Percentiles rank a stretch among this genome's conserved stretches.
Conservation (phyloP, 805 yeast species). For the Cyberlindnera xishuangbannaensis region DNA sequence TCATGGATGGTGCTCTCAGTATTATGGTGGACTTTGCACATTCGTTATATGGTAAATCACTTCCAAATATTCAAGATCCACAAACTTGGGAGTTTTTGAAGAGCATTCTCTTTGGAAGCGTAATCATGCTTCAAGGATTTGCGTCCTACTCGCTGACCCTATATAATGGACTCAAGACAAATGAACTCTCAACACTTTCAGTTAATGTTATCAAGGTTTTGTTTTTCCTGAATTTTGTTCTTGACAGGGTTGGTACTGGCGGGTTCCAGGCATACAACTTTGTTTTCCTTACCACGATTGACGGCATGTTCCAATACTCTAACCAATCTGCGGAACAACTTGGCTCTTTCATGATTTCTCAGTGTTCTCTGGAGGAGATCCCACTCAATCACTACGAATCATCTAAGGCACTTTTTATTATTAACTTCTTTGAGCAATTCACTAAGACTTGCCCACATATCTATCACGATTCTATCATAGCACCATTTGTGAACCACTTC, state of each 20-base stretch:
- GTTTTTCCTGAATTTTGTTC: constrained; percentile 40
- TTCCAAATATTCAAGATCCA: constrained; percentile 3
- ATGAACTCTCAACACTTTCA: constrained; percentile 19
- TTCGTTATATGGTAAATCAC: constrained; percentile 4
- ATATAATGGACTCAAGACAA: constrained; percentile 15
- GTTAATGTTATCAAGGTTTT: constrained; percentile 34
- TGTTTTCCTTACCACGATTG: constrained; percentile 45
- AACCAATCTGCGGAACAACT: constrained; percentile 24
- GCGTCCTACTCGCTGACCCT: constrained; percentile 32
- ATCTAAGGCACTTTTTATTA: constrained; percentile 22
- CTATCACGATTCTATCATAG: constrained; percentile 29
- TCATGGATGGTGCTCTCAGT: constrained; percentile 13
- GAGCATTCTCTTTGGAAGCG: constrained; percentile 39
- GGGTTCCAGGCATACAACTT: constrained; percentile 62
- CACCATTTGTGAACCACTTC: constrained; percentile 25
- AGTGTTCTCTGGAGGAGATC: constrained; percentile 16
- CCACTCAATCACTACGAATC: constrained; percentile 22
- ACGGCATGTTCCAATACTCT: constrained; percentile 30
- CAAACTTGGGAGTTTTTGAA: constrained; percentile 35
- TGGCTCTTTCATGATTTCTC: constrained; percentile 26
- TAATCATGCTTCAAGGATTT: constrained; percentile 47
- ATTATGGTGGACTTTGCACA: constrained; percentile 13
- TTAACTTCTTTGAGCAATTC: constrained; percentile 30
- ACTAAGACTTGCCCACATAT: constrained; percentile 28
- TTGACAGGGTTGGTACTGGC: constrained; percentile 53